Conservation (phyloP, 495 filamentous ascomycete genomes). For the Neurospora sp. region DNA sequence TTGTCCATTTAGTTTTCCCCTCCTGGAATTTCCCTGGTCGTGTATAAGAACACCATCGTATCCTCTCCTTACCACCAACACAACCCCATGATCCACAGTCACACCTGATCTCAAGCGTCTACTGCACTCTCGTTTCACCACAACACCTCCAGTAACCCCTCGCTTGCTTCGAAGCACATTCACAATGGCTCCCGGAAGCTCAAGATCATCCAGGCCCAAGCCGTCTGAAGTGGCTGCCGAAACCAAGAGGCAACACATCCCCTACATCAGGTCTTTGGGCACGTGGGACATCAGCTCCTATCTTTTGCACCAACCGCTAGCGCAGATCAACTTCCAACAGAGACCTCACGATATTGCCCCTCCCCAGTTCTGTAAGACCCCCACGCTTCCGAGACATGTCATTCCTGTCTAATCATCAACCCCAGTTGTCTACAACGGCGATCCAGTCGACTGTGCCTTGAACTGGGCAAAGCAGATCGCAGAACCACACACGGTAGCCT, state of each 20-base stretch:
- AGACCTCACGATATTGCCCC: slow-evolving; percentile 21
- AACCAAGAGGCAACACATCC: slow-evolving; percentile 54
- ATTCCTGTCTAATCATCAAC: slow-evolving; percentile 5
- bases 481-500: slow-evolving; percentile 41
- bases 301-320: slow-evolving; percentile 35
- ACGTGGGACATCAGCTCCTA: slow-evolving; percentile 38
- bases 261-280: slow-evolving; percentile 40
- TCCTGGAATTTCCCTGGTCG: neutral
- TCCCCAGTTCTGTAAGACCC: slow-evolving; percentile 31
- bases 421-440: slow-evolving; percentile 48
- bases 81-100: neutral
- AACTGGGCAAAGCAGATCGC: slow-evolving; percentile 38
- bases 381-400: neutral
- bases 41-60: neutral
- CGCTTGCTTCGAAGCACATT: neutral
- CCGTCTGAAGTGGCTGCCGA: slow-evolving; percentile 62
- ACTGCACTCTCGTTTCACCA: neutral
- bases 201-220: slow-evolving; percentile 40
- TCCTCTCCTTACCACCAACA: neutral
- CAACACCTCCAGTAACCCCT: neutral
- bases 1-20: neutral
- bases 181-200: slow-evolving; percentile 41
- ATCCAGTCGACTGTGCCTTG: slow-evolving; percentile 60
- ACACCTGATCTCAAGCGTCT: neutral
- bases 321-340: slow-evolving; percentile 28